These are phyloP conservation scores for Monosporascus ibericus DNA, from an alignment of 2,329 filamentous ascomycete genomes.

Conservation along the genomic window DNA sequence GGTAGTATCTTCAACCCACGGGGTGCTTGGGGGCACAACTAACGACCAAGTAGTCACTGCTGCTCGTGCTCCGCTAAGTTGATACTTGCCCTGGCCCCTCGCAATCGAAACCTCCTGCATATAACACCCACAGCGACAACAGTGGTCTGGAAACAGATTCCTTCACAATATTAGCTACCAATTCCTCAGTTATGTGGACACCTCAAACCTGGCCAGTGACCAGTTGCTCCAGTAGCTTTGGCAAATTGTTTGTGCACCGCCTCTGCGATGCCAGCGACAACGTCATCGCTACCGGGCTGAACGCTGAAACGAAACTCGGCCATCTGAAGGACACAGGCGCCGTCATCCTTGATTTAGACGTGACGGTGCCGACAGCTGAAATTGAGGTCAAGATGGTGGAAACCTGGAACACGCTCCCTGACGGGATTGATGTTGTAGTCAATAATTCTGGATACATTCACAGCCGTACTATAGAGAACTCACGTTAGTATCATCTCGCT, in stretches of 20 bases:
- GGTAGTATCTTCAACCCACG: too few species aligned
- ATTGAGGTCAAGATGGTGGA: conserved; percentile 13
- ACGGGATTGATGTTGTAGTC: conserved; percentile 30
- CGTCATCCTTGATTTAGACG: conserved; percentile 24
- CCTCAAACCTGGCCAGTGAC: conserved; percentile 34
- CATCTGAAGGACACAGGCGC: conserved; percentile 30
- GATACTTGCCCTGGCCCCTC: too few species aligned
- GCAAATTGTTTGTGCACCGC: conserved; percentile 29
- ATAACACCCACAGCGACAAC: too few species aligned
- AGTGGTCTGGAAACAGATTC: too few species aligned
- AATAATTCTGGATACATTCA: conserved; percentile 33
- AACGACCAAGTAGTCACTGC: too few species aligned
- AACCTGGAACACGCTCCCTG: conserved; percentile 15
- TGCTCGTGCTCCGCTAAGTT: too few species aligned
- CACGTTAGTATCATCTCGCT: not conserved
- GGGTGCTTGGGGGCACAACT: too few species aligned
- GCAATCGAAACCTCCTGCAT: too few species aligned
- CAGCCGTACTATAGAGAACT: conserved; percentile 5
- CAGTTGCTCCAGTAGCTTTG: conserved; percentile 38
- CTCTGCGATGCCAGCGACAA: conserved; percentile 31
- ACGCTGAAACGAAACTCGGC: conserved; percentile 25
- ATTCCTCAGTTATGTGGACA: too few species aligned
- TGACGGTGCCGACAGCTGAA: conserved; percentile 11
- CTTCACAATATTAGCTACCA: too few species aligned
- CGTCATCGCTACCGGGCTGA: conserved; percentile 35